A percentile compares a stretch with the other conserved stretches of the same genome.
phyloP scores from a whole-genome alignment of 768 basidiomycete species.

The Lactarius tabidus region DNA sequence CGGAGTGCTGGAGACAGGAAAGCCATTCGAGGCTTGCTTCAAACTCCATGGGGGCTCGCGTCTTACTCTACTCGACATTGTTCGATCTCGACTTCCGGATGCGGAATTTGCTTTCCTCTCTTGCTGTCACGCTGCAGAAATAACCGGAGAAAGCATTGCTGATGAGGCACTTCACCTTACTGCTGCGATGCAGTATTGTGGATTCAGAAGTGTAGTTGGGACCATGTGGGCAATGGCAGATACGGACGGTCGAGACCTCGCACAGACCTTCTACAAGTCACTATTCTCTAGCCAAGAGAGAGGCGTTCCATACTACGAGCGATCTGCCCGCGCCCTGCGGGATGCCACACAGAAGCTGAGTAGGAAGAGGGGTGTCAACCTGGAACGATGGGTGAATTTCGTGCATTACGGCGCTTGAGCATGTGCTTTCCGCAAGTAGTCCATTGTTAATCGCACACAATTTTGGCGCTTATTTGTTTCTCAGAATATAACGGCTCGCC shows the following conservation, averaged over 20 bases:
- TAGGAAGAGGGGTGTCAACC: neutral
- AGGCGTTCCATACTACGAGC: neutral
- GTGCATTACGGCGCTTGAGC: constrained; percentile 14
- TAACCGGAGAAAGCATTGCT: neutral
- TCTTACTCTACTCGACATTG: constrained; percentile 9
- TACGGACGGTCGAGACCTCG: constrained; percentile 12
- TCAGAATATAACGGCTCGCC: neutral
- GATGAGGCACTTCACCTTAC: constrained; percentile 22
- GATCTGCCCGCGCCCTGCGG: neutral
- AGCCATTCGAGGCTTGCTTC: constrained; percentile 3
- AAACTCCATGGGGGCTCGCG: neutral
- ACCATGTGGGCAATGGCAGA: constrained; percentile 24
- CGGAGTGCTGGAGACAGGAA: neutral
- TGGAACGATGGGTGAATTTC: constrained; percentile 14
- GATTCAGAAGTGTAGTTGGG: constrained; percentile 18
- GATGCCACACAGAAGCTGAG: constrained; percentile 1
- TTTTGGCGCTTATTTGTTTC: too few relatives aligned
- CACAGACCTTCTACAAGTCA: constrained; percentile 7
- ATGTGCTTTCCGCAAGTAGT: too few relatives aligned
- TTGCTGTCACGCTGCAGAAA: constrained; percentile 10
- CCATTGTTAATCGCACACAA: too few relatives aligned
- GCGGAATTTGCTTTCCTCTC: constrained; percentile 17
- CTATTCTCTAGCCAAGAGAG: neutral
- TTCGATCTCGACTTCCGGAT: constrained; percentile 1
- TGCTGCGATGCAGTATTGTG: constrained; percentile 18